Evolutionary conservation across 2,329 filamentous ascomycete species (phyloP).

Genomic region (Pseudocercospora fuligena): DNA sequence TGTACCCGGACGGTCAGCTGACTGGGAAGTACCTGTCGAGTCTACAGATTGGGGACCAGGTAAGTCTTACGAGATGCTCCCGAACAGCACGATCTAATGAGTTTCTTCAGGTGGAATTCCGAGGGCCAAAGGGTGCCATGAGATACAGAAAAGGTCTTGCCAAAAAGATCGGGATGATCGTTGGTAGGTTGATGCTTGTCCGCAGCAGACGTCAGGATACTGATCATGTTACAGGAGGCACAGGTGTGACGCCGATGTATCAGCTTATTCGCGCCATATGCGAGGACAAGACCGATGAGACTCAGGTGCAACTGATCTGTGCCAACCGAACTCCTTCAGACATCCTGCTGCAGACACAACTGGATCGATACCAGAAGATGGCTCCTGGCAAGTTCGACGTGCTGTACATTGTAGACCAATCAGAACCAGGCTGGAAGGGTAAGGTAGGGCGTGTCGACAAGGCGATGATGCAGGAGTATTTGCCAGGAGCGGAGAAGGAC

Average conservation of each 20-base stretch:
- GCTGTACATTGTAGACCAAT: conserved; percentile 59
- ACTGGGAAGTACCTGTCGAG: conserved; percentile 56
- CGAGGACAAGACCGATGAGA: conserved; percentile 63
- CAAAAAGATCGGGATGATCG: conserved; percentile 60
- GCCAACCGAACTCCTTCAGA: conserved; percentile 64
- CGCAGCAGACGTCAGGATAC: neutral
- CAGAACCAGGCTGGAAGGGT: conserved; percentile 54
- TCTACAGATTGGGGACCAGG: conserved; percentile 54
- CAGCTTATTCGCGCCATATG: conserved; percentile 68
- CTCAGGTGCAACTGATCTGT: conserved; percentile 62
- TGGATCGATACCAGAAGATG: conserved; percentile 58
- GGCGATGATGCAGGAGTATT: conserved; percentile 54
- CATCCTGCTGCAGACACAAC: conserved; percentile 62
- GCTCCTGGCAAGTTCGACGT: conserved; percentile 59
- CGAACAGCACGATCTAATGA: neutral
- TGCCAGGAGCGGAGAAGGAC: conserved; percentile 54
- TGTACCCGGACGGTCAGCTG: conserved; percentile 55
- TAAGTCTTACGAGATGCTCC: neutral
- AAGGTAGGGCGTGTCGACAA: conserved; percentile 58
- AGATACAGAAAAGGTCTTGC: conserved; percentile 52
- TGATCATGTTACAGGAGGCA: conserved; percentile 43
- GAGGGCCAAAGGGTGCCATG: conserved; percentile 64
- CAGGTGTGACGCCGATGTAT: conserved; percentile 62
- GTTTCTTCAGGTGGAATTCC: conserved; percentile 47
- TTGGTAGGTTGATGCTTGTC: conserved; percentile 36